Evolutionary conservation across 331 rosid species (phyloP).

Genomic region (Cydonia oblonga): DNA sequence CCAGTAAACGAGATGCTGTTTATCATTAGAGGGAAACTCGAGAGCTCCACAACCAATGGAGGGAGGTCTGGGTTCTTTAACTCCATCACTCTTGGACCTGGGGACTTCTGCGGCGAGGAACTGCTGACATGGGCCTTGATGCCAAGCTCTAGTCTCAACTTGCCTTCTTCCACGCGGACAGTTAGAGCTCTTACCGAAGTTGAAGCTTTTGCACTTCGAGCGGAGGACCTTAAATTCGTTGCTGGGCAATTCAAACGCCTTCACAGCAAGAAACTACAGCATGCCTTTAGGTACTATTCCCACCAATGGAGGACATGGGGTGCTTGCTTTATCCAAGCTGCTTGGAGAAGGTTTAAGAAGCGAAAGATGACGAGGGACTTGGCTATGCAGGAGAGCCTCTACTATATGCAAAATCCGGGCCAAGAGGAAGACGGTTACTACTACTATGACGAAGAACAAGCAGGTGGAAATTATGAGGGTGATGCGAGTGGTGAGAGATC

Average conservation of each 20-base stretch:
- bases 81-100: constrained; percentile 67
- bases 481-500: constrained; percentile 14
- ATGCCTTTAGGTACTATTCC: constrained; percentile 55
- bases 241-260: constrained; percentile 85
- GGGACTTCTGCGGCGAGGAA: constrained; percentile 88
- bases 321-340: constrained; percentile 60
- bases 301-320: constrained; percentile 94
- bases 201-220: constrained; percentile 75
- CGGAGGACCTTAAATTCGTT: constrained; percentile 72
- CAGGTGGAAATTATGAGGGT: constrained; percentile 11
- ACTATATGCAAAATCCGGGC: constrained; percentile 19
- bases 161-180: constrained; percentile 74
- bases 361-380: constrained; percentile 53
- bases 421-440: constrained; percentile 1
- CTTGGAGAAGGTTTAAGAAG: constrained; percentile 60
- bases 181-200: constrained; percentile 66
- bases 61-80: constrained; percentile 77
- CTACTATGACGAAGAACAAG: constrained; percentile 13
- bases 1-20: constrained; percentile 83
- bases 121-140: constrained; percentile 81
- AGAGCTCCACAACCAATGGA: constrained; percentile 85
- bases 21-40: constrained; percentile 74
- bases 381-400: constrained; percentile 36
- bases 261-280: constrained; percentile 74
- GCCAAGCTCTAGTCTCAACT: constrained; percentile 61